Conservation (phyloP, 257 asterid species). For the Catharanthus roseus region DNA sequence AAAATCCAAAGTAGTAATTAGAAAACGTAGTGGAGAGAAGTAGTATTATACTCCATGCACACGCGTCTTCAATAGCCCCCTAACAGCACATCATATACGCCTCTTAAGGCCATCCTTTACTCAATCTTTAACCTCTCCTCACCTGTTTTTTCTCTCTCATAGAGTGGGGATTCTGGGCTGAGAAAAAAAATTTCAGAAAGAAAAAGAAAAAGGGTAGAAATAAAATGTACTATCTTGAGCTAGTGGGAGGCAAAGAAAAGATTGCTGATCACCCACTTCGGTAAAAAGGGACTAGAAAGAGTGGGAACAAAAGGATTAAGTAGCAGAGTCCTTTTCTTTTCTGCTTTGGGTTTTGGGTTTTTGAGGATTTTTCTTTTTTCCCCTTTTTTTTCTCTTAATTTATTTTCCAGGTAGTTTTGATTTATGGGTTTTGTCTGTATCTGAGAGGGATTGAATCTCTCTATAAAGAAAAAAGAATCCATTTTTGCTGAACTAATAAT, state of each 20-base stretch:
- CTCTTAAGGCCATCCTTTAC: background rate
- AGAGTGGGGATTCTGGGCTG: constrained; percentile 11
- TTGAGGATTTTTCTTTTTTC: background rate
- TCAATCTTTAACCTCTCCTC: background rate
- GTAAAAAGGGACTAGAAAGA: constrained; percentile 10
- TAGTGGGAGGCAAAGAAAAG: constrained; percentile 37
- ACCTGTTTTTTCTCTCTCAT: background rate
- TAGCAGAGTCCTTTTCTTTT: constrained; percentile 18
- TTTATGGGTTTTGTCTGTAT: constrained; percentile 34
- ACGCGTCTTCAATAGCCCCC: constrained; percentile 17
- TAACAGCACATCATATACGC: constrained; percentile 10
- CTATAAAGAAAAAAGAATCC: constrained; percentile 23
- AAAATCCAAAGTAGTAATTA: too few species aligned
- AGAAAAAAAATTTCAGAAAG: constrained; percentile 5
- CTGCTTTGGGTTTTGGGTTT: constrained; percentile 11
- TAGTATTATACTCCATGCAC: too few species aligned
- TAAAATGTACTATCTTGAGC: constrained; percentile 7
- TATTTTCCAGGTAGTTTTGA: constrained; percentile 30
- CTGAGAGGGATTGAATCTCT: constrained; percentile 32
- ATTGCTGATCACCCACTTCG: constrained; percentile 9
- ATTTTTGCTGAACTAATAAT: constrained; percentile 33
- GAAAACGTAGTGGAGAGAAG: too few species aligned
- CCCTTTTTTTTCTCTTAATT: background rate
- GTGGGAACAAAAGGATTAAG: constrained; percentile 12
- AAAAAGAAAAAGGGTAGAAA: background rate